A percentile compares a stretch with the other conserved stretches of the same genome.
These are phyloP conservation scores for Penicillium lividum DNA, from an alignment of 495 filamentous ascomycete species.

Conservation along the genomic window DNA sequence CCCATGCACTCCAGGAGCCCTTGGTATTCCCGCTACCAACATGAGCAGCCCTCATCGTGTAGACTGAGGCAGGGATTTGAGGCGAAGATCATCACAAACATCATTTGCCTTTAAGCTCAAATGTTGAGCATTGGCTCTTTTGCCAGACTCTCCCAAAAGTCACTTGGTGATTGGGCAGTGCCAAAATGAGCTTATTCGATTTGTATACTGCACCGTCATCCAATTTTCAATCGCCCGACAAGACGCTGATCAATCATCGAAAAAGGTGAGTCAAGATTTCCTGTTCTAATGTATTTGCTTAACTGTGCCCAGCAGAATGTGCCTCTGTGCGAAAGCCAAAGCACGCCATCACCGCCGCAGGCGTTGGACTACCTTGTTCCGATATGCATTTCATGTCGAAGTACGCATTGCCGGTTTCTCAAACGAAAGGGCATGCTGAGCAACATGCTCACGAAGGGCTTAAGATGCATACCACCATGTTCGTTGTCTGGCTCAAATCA, in stretches of 20 bases:
- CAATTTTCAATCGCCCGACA: neutral
- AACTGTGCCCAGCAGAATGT: neutral
- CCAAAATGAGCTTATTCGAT: neutral
- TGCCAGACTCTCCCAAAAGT: neutral
- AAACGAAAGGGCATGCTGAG: neutral
- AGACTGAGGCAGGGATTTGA: neutral
- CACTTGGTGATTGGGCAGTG: neutral
- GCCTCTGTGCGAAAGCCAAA: neutral
- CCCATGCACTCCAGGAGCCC: neutral
- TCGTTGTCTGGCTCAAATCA: neutral
- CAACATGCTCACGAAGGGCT: neutral
- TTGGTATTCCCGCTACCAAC: neutral
- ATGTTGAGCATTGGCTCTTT: conserved; percentile 1
- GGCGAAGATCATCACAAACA: neutral
- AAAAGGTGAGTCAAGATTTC: neutral
- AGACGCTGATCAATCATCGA: neutral
- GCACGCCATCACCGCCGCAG: neutral
- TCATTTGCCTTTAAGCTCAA: neutral
- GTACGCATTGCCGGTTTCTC: neutral
- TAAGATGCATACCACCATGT: neutral
- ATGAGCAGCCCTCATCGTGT: neutral
- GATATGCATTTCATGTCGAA: neutral
- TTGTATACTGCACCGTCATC: neutral
- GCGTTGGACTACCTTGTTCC: neutral
- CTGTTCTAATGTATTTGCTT: neutral